Evolutionary conservation across 2,329 filamentous ascomycete genomes (phyloP).

Genomic region (Cytospora paraplurivora): DNA sequence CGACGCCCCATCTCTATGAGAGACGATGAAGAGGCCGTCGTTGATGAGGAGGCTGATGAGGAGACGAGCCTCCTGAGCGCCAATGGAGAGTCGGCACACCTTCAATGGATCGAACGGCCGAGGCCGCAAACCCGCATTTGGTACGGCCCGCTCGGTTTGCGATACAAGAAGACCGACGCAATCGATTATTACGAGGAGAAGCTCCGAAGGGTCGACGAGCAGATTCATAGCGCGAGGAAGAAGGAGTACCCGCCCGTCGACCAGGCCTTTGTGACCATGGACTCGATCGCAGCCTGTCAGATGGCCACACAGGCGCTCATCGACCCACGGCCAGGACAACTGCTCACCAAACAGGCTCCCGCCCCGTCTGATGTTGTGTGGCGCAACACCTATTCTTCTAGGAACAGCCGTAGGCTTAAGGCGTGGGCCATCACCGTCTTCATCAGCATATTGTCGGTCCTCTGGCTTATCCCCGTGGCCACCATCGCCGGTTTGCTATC

Average conservation of each 20-base stretch:
- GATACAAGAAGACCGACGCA: slow-evolving; percentile 76
- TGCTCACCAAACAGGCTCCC: slow-evolving; percentile 84
- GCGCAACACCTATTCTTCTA: slow-evolving; percentile 85
- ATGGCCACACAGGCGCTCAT: slow-evolving; percentile 96
- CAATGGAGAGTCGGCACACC: slow-evolving; percentile 12
- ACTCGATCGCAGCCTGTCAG: slow-evolving; percentile 87
- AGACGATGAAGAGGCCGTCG: slow-evolving; percentile 37
- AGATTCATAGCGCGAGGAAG: slow-evolving; percentile 69
- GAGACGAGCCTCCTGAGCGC: slow-evolving; percentile 34
- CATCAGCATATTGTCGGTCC: slow-evolving; percentile 79
- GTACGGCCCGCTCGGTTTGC: slow-evolving; percentile 74
- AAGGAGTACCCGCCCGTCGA: slow-evolving; percentile 78
- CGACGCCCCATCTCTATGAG: slow-evolving; percentile 22
- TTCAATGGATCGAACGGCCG: slow-evolving; percentile 49
- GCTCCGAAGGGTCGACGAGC: slow-evolving; percentile 75
- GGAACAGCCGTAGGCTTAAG: slow-evolving; percentile 71
- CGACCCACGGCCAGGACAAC: slow-evolving; percentile 82
- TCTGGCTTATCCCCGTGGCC: slow-evolving; percentile 85
- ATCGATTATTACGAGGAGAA: slow-evolving; percentile 94
- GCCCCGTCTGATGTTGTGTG: slow-evolving; percentile 93
- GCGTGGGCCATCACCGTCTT: slow-evolving; percentile 83
- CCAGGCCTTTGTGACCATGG: slow-evolving; percentile 95
- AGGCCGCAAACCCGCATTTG: slow-evolving; percentile 74
- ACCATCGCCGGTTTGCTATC: slow-evolving; percentile 79
- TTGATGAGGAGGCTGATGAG: slow-evolving; percentile 45